Evolutionary conservation across 192 early-diverging fungal species (phyloP).

Genomic region (Coemansia biformis): DNA sequence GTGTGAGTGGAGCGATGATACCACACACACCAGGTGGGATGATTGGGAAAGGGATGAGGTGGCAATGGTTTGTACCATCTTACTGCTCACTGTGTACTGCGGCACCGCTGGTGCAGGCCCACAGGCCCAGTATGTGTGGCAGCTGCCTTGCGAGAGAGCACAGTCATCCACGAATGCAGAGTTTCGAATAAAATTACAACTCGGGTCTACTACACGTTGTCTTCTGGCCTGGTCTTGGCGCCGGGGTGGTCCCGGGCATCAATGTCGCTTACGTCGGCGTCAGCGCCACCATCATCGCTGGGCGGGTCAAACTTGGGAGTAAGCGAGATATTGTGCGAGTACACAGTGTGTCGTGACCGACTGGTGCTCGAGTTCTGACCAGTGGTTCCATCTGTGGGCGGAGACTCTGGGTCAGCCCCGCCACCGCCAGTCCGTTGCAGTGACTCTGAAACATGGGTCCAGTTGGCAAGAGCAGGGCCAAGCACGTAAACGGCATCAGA

Average conservation of each 20-base stretch:
- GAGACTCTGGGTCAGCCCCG: not conserved
- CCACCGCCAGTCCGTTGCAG: conserved; percentile 3
- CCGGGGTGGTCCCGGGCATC: not conserved
- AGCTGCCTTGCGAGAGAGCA: too few species aligned
- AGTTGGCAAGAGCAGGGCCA: conserved; percentile 28
- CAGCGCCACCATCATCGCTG: conserved; percentile 1
- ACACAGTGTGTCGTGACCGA: conserved; percentile 42
- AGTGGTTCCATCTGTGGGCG: not conserved
- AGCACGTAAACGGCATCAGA: conserved; percentile 42
- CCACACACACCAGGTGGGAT: too few species aligned
- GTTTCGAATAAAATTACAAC: too few species aligned
- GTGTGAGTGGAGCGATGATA: too few species aligned
- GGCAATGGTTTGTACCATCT: too few species aligned
- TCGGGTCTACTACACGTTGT: conserved; percentile 1
- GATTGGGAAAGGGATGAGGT: too few species aligned
- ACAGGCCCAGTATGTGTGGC: too few species aligned
- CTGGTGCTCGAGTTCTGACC: conserved; percentile 9
- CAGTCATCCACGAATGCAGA: too few species aligned
- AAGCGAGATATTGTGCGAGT: conserved; percentile 31
- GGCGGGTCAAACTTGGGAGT: conserved; percentile 1
- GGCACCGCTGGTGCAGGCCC: too few species aligned
- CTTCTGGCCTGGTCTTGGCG: not conserved
- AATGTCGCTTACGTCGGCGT: conserved; percentile 20
- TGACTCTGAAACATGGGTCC: conserved; percentile 26
- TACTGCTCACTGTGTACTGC: too few species aligned